These are phyloP conservation scores for Leccinum disarticulatum DNA, from an alignment of 768 basidiomycete species.

Conservation along the genomic window DNA sequence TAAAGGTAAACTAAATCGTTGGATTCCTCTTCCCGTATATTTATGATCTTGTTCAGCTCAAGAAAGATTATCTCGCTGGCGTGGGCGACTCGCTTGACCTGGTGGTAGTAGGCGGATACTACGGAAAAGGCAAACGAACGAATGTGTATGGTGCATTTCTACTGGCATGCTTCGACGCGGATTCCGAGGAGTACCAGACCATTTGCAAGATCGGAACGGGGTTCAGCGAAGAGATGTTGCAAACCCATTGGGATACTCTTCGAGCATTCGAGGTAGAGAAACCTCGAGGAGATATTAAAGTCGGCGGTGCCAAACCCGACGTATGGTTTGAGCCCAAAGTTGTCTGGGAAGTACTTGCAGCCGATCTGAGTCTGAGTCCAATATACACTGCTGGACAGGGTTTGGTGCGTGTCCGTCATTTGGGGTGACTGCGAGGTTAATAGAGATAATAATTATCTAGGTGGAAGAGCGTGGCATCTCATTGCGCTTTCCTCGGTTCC, in stretches of 20 bases:
- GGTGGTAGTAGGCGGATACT: slow-evolving; percentile 96
- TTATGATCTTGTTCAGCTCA: slow-evolving; percentile 58
- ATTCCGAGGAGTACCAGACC: slow-evolving; percentile 92
- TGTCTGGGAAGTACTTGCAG: slow-evolving; percentile 98
- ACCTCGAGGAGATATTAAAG: slow-evolving; percentile 78
- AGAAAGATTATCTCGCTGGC: slow-evolving; percentile 97
- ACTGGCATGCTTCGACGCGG: slow-evolving; percentile 93
- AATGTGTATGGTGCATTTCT: slow-evolving; percentile 98
- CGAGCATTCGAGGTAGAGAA: slow-evolving; percentile 73
- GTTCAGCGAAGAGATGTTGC: slow-evolving; percentile 89
- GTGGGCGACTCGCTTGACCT: slow-evolving; percentile 97
- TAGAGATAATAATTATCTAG: slow-evolving; percentile 37
- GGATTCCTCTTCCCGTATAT: neutral
- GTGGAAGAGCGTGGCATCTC: slow-evolving; percentile 91
- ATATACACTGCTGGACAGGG: slow-evolving; percentile 95
- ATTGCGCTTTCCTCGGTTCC: slow-evolving; percentile 92
- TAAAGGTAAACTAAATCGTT: slow-evolving; percentile 65
- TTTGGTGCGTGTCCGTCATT: slow-evolving; percentile 50
- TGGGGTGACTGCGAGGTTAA: slow-evolving; percentile 1
- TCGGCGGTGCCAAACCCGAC: slow-evolving; percentile 94
- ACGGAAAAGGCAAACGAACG: slow-evolving; percentile 97
- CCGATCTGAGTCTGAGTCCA: slow-evolving; percentile 95
- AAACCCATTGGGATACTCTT: slow-evolving; percentile 76
- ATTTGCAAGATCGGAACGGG: slow-evolving; percentile 99
- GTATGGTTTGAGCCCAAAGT: slow-evolving; percentile 97